These are phyloP conservation scores for Penicillium crystallinum DNA, from an alignment of 495 filamentous ascomycete species.

Conservation along the genomic window DNA sequence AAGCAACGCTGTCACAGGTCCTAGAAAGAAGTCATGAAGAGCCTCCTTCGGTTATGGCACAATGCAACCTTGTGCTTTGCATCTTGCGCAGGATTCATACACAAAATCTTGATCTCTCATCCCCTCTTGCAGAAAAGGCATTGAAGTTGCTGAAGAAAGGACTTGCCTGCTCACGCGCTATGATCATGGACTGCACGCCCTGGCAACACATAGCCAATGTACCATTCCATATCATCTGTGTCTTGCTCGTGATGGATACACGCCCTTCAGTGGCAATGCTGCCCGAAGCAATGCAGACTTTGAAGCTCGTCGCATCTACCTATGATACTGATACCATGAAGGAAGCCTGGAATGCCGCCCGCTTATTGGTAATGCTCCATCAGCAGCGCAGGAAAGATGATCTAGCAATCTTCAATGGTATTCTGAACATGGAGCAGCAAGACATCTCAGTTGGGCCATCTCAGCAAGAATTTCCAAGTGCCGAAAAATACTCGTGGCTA, in stretches of 20 bases:
- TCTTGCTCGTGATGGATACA: slow-evolving; percentile 47
- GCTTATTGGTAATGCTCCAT: slow-evolving; percentile 34
- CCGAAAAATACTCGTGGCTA: slow-evolving; percentile 31
- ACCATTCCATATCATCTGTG: slow-evolving; percentile 48
- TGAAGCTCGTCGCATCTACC: slow-evolving; percentile 34
- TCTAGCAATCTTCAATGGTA: slow-evolving; percentile 18
- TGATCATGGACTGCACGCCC: slow-evolving; percentile 31
- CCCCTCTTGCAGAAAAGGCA: slow-evolving; percentile 21
- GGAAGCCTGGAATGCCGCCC: slow-evolving; percentile 46
- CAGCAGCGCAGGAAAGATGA: slow-evolving; percentile 33
- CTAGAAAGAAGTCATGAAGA: slow-evolving; percentile 26
- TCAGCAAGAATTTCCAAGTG: slow-evolving; percentile 12
- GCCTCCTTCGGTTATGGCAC: slow-evolving; percentile 38
- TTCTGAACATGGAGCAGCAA: slow-evolving; percentile 9
- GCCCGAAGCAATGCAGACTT: slow-evolving; percentile 40
- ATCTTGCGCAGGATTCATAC: slow-evolving; percentile 41
- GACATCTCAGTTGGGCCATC: slow-evolving; percentile 7
- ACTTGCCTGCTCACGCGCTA: slow-evolving; percentile 27
- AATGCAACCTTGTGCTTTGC: slow-evolving; percentile 46
- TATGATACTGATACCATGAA: slow-evolving; percentile 41
- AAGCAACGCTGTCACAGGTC: slow-evolving; percentile 16
- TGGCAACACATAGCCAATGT: slow-evolving; percentile 52
- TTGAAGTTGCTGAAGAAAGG: slow-evolving; percentile 22
- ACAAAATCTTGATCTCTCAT: slow-evolving; percentile 30
- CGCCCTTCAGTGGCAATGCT: slow-evolving; percentile 39